Evolutionary conservation across 257 asterid genomes (phyloP).

Genomic region (Solanum bulbocastanum): DNA sequence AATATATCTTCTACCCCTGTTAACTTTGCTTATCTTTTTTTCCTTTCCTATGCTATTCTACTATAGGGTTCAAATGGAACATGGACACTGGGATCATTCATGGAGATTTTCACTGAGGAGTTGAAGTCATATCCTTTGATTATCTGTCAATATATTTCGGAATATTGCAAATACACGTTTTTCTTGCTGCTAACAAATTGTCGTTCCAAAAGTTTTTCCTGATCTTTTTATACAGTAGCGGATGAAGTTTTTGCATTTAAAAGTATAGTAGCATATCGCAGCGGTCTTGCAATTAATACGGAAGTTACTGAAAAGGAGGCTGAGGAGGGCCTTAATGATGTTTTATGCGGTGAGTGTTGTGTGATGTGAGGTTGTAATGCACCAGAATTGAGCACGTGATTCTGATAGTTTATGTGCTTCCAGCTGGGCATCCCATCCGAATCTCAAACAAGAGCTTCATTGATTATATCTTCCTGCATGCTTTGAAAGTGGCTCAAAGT

Average conservation of each 20-base stretch:
- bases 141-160: not conserved
- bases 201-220: slow-evolving; percentile 36
- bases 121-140: slow-evolving; percentile 83
- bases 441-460: slow-evolving; percentile 62
- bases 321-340: slow-evolving; percentile 55
- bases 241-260: slow-evolving; percentile 53
- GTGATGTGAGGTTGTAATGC: not conserved
- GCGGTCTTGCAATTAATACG: slow-evolving; percentile 78
- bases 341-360: slow-evolving; percentile 42
- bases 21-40: not conserved
- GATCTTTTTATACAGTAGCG: slow-evolving; percentile 39
- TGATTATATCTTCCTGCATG: slow-evolving; percentile 60
- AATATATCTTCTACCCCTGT: not conserved
- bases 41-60: slow-evolving; percentile 13
- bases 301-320: slow-evolving; percentile 54
- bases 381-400: not conserved
- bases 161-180: not conserved
- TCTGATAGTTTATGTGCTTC: slow-evolving; percentile 21
- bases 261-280: slow-evolving; percentile 91
- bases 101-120: slow-evolving; percentile 30
- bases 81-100: slow-evolving; percentile 71
- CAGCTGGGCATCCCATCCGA: slow-evolving; percentile 69
- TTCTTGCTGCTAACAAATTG: not conserved
- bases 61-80: slow-evolving; percentile 42
- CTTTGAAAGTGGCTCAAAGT: slow-evolving; percentile 70